phyloP scores from a whole-genome alignment of 139 green algal genomes.

The Zygnema circumcarinatum region DNA sequence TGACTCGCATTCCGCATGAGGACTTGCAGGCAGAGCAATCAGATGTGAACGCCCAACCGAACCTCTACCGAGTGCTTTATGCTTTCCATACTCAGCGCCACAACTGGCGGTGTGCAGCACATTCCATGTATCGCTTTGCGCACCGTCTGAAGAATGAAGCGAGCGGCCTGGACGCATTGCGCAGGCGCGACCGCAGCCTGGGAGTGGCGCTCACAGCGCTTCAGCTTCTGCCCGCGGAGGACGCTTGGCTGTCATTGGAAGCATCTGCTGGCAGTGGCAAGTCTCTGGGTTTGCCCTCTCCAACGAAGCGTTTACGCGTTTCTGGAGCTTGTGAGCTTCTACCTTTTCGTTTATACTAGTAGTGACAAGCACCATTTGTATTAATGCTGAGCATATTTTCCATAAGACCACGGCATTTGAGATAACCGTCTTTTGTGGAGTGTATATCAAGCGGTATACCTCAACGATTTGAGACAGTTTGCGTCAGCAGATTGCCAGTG shows the following conservation, averaged over 20 bases:
- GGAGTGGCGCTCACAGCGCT: slow-evolving; percentile 18
- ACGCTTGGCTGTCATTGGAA: slow-evolving; percentile 23
- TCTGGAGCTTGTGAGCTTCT: slow-evolving; percentile 5
- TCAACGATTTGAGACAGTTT: too few relatives aligned
- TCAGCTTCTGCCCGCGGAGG: neutral
- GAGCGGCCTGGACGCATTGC: neutral
- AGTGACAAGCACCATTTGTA: too few relatives aligned
- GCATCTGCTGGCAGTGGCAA: neutral
- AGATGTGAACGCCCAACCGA: slow-evolving; percentile 16
- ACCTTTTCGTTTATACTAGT: too few relatives aligned
- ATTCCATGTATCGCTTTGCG: slow-evolving; percentile 17
- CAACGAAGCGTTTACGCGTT: slow-evolving; percentile 28
- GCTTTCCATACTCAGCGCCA: slow-evolving; percentile 28
- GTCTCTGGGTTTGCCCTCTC: neutral
- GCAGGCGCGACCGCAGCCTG: neutral
- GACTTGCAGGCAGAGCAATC: slow-evolving; percentile 28
- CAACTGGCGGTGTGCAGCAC: slow-evolving; percentile 27
- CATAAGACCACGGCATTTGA: too few relatives aligned
- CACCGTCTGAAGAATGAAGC: neutral
- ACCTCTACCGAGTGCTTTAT: slow-evolving; percentile 30
- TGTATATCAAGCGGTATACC: too few relatives aligned
- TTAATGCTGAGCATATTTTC: too few relatives aligned
- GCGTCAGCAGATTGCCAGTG: too few relatives aligned
- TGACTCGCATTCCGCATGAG: neutral
- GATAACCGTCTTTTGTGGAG: too few relatives aligned